Percentiles rank a stretch among this genome's conserved stretches.
Conservation (phyloP, 306 rosid species). For the Inga laurina region DNA sequence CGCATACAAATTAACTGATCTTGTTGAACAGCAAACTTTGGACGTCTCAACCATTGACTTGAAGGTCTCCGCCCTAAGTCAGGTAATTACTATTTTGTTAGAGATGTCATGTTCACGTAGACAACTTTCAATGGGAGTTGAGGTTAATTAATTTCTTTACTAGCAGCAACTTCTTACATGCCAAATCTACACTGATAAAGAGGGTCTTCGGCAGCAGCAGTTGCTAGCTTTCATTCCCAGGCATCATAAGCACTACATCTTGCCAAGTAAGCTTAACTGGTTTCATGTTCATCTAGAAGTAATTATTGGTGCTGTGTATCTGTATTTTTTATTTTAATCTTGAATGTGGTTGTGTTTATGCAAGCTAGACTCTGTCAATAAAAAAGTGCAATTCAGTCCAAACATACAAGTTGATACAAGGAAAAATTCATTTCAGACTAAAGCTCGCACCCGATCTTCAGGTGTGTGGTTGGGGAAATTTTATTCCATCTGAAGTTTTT, state of each 20-base stretch:
- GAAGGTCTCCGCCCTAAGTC: constrained; percentile 73
- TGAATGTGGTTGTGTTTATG: constrained; percentile 29
- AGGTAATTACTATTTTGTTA: constrained; percentile 50
- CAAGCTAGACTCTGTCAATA: constrained; percentile 73
- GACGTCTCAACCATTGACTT: constrained; percentile 82
- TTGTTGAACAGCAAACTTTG: constrained; percentile 81
- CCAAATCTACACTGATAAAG: constrained; percentile 73
- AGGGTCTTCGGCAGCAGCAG: constrained; percentile 92
- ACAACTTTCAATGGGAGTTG: constrained; percentile 30
- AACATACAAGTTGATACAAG: constrained; percentile 70
- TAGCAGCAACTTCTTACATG: constrained; percentile 81
- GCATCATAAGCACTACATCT: constrained; percentile 94
- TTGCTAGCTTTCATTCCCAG: constrained; percentile 87
- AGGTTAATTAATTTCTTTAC: constrained; percentile 34
- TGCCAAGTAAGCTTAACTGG: constrained; percentile 72
- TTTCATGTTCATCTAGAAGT: constrained; percentile 37
- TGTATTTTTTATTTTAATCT: constrained; percentile 26
- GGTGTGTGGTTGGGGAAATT: constrained; percentile 49
- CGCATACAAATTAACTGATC: constrained; percentile 91
- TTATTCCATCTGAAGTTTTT: constrained; percentile 28
- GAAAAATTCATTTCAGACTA: constrained; percentile 65
- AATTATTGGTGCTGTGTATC: constrained; percentile 18
- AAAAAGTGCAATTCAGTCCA: constrained; percentile 94
- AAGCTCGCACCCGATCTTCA: constrained; percentile 68
- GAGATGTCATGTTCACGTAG: constrained; percentile 4